phyloP scores from a whole-genome alignment of 164 flowering plant species.

The Litsea cubeba region DNA sequence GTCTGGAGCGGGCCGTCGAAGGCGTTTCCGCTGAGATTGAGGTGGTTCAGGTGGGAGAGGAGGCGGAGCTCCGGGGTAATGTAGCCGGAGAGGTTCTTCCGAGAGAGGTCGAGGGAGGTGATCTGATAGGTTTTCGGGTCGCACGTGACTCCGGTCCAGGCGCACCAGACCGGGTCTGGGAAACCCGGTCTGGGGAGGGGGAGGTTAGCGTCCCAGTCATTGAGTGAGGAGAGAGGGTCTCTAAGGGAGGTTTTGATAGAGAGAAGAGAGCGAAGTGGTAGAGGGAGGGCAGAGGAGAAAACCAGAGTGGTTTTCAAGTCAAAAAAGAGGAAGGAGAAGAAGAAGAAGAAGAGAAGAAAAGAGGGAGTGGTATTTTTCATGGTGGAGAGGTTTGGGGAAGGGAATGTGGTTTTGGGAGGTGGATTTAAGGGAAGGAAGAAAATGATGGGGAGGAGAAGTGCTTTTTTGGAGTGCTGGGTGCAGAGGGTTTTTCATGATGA shows the following conservation, averaged over 20 bases:
- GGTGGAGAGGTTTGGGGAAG: slow-evolving; percentile 3
- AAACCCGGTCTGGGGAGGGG: slow-evolving; percentile 17
- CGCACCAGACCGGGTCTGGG: slow-evolving; percentile 50
- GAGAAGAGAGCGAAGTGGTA: slow-evolving; percentile 56
- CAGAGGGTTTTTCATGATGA: slow-evolving; percentile 70
- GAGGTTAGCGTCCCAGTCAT: slow-evolving; percentile 47
- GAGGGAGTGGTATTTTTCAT: slow-evolving; percentile 9
- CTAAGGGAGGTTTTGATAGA: slow-evolving; percentile 60
- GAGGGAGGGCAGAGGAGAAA: slow-evolving; percentile 20
- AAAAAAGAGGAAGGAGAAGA: slow-evolving; percentile 16
- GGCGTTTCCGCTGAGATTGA: slow-evolving; percentile 69
- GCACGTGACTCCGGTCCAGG: slow-evolving; percentile 86
- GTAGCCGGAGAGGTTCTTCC: slow-evolving; percentile 65
- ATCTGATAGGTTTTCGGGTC: slow-evolving; percentile 33
- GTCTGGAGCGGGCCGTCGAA: slow-evolving; percentile 60
- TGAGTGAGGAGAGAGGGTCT: slow-evolving; percentile 54
- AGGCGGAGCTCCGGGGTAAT: slow-evolving; percentile 45
- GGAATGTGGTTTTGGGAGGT: slow-evolving; percentile 22
- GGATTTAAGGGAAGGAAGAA: slow-evolving; percentile 57
- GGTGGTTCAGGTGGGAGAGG: slow-evolving; percentile 35
- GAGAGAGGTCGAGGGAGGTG: slow-evolving; percentile 63
- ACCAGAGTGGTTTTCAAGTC: slow-evolving; percentile 1
- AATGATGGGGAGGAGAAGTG: slow-evolving; percentile 35
- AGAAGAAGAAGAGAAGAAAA: slow-evolving; percentile 16
- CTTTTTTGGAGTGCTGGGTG: slow-evolving; percentile 70